A percentile compares a stretch with the other conserved stretches of the same genome.
phyloP scores from a whole-genome alignment of 768 basidiomycete species.

The Termitomyces sp. region DNA sequence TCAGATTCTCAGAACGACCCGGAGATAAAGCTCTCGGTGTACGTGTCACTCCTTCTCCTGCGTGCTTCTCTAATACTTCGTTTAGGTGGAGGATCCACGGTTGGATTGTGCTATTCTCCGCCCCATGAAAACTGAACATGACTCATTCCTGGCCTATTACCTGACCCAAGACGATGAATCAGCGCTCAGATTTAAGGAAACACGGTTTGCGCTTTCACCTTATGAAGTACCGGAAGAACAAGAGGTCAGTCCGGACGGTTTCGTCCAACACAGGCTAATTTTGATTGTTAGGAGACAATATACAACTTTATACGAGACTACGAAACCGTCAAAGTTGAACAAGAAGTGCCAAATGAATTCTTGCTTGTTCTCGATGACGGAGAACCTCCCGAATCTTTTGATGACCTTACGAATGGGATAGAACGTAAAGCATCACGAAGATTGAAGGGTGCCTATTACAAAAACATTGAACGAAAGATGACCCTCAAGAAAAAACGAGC shows the following conservation, averaged over 20 bases:
- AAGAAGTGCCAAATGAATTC: constrained; percentile 83
- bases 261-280: background rate
- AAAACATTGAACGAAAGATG: constrained; percentile 87
- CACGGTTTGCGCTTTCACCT: constrained; percentile 35
- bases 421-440: constrained; percentile 21
- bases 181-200: constrained; percentile 60
- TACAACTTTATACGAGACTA: constrained; percentile 82
- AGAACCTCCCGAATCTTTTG: constrained; percentile 26
- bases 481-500: constrained; percentile 77
- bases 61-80: background rate
- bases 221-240: constrained; percentile 47
- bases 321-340: constrained; percentile 81
- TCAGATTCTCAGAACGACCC: constrained; percentile 80
- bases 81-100: constrained; percentile 69
- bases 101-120: constrained; percentile 82
- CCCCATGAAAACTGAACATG: constrained; percentile 84
- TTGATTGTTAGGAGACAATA: constrained; percentile 45
- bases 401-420: constrained; percentile 29
- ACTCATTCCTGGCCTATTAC: constrained; percentile 84
- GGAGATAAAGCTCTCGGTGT: constrained; percentile 75
- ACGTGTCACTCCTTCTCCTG: constrained; percentile 14
- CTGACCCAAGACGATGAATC: constrained; percentile 72
- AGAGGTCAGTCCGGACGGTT: constrained; percentile 33
- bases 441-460: constrained; percentile 77
- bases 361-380: constrained; percentile 69